These are phyloP conservation scores for Suhomyces sp. DNA, from an alignment of 805 yeast genomes.

Conservation along the genomic window DNA sequence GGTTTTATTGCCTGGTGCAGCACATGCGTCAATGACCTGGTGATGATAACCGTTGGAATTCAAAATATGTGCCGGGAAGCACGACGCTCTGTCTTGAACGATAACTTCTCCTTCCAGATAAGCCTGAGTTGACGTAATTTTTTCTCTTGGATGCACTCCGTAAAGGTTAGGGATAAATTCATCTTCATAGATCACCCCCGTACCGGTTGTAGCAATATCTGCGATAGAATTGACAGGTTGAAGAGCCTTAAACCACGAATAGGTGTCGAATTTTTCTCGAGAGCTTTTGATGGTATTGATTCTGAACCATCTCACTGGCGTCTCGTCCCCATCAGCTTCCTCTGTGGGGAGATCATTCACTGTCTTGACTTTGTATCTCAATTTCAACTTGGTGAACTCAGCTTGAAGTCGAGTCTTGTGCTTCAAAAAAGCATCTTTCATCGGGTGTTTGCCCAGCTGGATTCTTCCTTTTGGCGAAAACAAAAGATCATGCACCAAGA, in stretches of 20 bases:
- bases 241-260: slow-evolving; percentile 41
- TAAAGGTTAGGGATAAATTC: slow-evolving; percentile 69
- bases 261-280: slow-evolving; percentile 36
- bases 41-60: slow-evolving; percentile 53
- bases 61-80: slow-evolving; percentile 89
- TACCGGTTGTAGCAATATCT: slow-evolving; percentile 34
- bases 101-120: slow-evolving; percentile 78
- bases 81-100: slow-evolving; percentile 94
- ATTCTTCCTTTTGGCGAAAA: slow-evolving; percentile 76
- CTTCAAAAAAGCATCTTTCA: slow-evolving; percentile 75
- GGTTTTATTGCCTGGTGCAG: slow-evolving; percentile 98
- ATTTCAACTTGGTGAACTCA: slow-evolving; percentile 73
- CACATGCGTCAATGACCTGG: slow-evolving; percentile 86
- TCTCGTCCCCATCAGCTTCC: slow-evolving; percentile 54
- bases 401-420: slow-evolving; percentile 81
- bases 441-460: slow-evolving; percentile 84
- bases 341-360: slow-evolving; percentile 46
- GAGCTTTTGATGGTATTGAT: slow-evolving; percentile 62
- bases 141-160: slow-evolving; percentile 79
- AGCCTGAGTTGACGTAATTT: slow-evolving; percentile 62
- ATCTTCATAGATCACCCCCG: slow-evolving; percentile 71
- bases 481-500: slow-evolving; percentile 79
- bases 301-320: slow-evolving; percentile 81
- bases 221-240: slow-evolving; percentile 46
- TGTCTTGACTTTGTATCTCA: slow-evolving; percentile 64